Percentiles rank a stretch among this genome's conserved stretches.
Evolutionary conservation across 306 rosid species (phyloP).

Genomic region (Pyrus communis): DNA sequence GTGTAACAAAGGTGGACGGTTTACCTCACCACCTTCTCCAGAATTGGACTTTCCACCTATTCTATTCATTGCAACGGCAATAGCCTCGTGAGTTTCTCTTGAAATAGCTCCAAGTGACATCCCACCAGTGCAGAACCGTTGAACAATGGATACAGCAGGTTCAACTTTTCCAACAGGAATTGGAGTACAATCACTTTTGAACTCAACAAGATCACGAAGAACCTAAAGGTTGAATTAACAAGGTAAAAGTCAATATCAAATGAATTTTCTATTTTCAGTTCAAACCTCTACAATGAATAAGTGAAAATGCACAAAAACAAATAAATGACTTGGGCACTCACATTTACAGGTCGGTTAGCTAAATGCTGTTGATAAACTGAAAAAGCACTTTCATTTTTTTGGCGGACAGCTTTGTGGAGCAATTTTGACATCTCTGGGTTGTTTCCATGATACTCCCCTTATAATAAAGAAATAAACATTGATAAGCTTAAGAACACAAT

Average conservation of each 20-base stretch:
- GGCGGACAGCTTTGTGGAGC: slow-evolving; percentile 99
- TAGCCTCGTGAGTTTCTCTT: slow-evolving; percentile 98
- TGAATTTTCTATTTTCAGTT: neutral
- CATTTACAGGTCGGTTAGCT: slow-evolving; percentile 96
- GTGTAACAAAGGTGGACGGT: neutral
- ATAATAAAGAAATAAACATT: slow-evolving; percentile 13
- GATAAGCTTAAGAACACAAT: neutral
- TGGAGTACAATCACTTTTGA: slow-evolving; percentile 79
- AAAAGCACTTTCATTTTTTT: slow-evolving; percentile 85
- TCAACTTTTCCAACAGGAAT: slow-evolving; percentile 96
- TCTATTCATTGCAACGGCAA: slow-evolving; percentile 97
- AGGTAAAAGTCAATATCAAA: slow-evolving; percentile 10
- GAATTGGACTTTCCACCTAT: slow-evolving; percentile 96
- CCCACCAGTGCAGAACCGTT: slow-evolving; percentile 98
- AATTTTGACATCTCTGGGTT: slow-evolving; percentile 99
- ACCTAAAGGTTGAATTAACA: slow-evolving; percentile 43
- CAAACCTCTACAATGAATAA: neutral
- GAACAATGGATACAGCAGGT: slow-evolving; percentile 85
- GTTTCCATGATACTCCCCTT: slow-evolving; percentile 98
- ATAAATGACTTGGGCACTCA: slow-evolving; percentile 30
- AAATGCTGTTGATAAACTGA: slow-evolving; percentile 97
- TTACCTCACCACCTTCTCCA: slow-evolving; percentile 99
- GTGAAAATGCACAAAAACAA: neutral
- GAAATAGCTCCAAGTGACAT: slow-evolving; percentile 99
- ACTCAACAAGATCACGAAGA: slow-evolving; percentile 95